Base-by-base conservation (phyloP, 2,329 filamentous ascomycete species). In the Chrysoporthe puriensis region DNA sequence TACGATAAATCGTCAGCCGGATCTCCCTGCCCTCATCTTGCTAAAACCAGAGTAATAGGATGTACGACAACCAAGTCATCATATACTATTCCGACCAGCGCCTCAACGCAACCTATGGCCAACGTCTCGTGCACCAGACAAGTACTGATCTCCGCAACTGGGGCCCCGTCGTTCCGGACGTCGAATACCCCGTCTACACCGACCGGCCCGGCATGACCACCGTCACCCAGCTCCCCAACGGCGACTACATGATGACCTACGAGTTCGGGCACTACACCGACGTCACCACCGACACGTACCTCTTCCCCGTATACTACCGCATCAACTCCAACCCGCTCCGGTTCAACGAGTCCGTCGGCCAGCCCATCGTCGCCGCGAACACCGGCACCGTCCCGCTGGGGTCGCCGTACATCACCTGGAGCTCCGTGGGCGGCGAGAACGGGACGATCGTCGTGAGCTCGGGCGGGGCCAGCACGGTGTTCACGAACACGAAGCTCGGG, bases 41-140 rank as follows among this genome's bases (percentile, higher is more conserved):
- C 62, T 64, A 7, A 64, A 36, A n/a, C n/a, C 67, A 9, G 16
- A 36, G 3, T 36, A 18, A 9, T 59, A 83, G 84, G 75, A 80
- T 84, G 52, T 82, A 89, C 76, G 78, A 90, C 66, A 82, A 85
- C 62, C 80, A 85, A 64, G 77, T 92, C 44, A 83, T 91, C 59
- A 80, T 85, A 73, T 92, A 90, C 81, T 92, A 92, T 80, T 89
- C 90, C 2, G 90, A 93, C 76, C 90, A 93, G 75, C 85, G 90
- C 40, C 88, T 88, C 70, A 82, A 87, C 70, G 80, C 80, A 1
- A 60, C 63, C 42, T 81, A 92, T 74, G 90, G 89, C 32, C 90
- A 92, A 77, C 90, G 91, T 74, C 81, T 92, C 58, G 83, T 86
- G 2, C 89, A 92, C 76, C 88, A 91, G 77, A 82, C 82, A 13